Evolutionary conservation across 768 basidiomycete species (phyloP).

Genomic region (Boletus reticulatus): DNA sequence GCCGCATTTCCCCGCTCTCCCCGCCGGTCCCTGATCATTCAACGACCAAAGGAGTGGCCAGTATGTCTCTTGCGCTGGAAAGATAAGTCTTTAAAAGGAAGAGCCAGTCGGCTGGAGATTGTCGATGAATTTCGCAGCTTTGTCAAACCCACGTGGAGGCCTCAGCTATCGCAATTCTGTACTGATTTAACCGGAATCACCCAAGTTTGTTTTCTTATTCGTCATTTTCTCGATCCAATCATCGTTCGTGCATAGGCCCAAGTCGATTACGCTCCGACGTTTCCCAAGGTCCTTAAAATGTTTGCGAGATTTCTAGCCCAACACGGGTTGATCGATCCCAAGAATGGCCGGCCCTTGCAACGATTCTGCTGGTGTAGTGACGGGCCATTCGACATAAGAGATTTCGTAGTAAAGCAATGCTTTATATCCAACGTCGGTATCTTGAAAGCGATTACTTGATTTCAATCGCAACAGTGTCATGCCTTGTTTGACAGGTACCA

Average conservation of each 20-base stretch:
- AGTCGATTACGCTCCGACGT: slow-evolving; percentile 77
- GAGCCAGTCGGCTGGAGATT: slow-evolving; percentile 58
- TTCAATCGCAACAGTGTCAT: slow-evolving; percentile 10
- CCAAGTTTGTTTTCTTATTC: slow-evolving; percentile 58
- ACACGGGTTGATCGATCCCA: slow-evolving; percentile 65
- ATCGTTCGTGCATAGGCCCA: slow-evolving; percentile 52
- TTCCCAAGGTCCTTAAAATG: slow-evolving; percentile 60
- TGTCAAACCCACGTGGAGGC: slow-evolving; percentile 85
- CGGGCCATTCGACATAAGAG: slow-evolving; percentile 78
- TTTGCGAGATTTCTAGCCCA: slow-evolving; percentile 68
- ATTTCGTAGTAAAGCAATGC: slow-evolving; percentile 87
- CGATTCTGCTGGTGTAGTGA: slow-evolving; percentile 84
- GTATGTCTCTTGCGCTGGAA: slow-evolving; percentile 86
- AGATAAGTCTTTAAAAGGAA: slow-evolving; percentile 51
- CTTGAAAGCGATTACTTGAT: not conserved
- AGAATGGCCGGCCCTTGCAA: slow-evolving; percentile 52
- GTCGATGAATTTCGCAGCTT: slow-evolving; percentile 85
- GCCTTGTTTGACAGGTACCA: slow-evolving; percentile 41
- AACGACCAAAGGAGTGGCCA: slow-evolving; percentile 75
- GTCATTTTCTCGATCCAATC: slow-evolving; percentile 2
- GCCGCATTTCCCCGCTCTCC: slow-evolving; percentile 27
- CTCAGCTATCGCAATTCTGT: slow-evolving; percentile 80
- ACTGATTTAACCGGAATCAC: slow-evolving; percentile 86
- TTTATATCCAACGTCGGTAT: slow-evolving; percentile 74
- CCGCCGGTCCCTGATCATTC: slow-evolving; percentile 5